Base-by-base conservation (phyloP, 345 rosid genomes). In the Pistacia vera region DNA sequence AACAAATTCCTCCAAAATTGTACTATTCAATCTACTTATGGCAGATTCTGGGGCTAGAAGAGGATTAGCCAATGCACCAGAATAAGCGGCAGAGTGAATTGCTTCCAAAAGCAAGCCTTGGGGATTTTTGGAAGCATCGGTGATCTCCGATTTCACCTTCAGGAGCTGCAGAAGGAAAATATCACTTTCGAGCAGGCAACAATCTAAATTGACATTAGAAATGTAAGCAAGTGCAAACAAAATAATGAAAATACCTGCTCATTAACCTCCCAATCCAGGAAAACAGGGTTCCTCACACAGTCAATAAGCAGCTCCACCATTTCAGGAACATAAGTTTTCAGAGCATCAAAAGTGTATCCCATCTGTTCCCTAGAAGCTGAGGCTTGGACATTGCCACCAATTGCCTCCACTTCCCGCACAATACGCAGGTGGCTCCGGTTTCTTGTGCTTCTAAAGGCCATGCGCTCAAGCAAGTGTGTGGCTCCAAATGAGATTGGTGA, bases 291-390 rank as follows among this genome's bases (percentile, higher is more conserved):
- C 77, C 98, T 90, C 65, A 93, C 98, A 81, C 86, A 86, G 77
- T 93, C 99, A 67, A 92, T 17, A 78, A 92, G 95, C 82, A 96
- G 85, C 79, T 96, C 99, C 12, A 89, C 93, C 99, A 93, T 93
- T 81, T 87, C 86, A 12, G 98, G 98, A 76, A 92, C 92, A 85
- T 95, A 85, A 4, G 92, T 92, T 86, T 89, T 96, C 69, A 96
- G 78, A 74, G 99, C 98, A 89, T 96, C 98, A 74, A 92, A 86
- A 12, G 94, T 91, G 81, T 96, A 96, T 46, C 86, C 85, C 86
- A 90, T 91, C 82, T 90, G 98, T 75, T 91, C 98, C 82, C 97
- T 81, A 5, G 97, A 90, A 36, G 97, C 97, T 74, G 97, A 86
- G 63, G 97, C 92, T 69, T 83, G 82, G 17, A 95, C 84, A 68